phyloP scores from a whole-genome alignment of 805 yeast genomes.

The Lachancea meyersii region DNA sequence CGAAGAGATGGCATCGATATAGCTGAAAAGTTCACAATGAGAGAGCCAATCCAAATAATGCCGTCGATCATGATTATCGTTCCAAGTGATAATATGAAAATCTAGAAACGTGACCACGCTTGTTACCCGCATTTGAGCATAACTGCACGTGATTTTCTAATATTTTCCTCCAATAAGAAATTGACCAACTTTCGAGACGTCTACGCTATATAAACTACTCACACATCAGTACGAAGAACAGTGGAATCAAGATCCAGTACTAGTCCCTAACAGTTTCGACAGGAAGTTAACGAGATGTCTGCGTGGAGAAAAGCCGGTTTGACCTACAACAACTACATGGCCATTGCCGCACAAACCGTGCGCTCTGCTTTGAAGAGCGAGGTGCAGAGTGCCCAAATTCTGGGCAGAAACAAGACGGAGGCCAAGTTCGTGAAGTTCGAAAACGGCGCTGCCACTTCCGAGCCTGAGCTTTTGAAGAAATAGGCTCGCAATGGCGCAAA shows the following conservation, averaged over 20 bases:
- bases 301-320: slow-evolving; percentile 63
- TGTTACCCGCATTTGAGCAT: not conserved
- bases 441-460: slow-evolving; percentile 51
- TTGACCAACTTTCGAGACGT: not conserved
- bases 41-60: no score
- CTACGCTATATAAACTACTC: not conserved
- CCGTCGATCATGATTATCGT: not conserved
- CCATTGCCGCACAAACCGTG: slow-evolving; percentile 83
- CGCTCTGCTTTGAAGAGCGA: slow-evolving; percentile 88
- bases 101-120: no score
- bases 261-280: no score
- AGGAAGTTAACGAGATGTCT: slow-evolving; percentile 43
- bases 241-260: no score
- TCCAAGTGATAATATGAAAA: not conserved
- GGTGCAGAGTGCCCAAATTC: slow-evolving; percentile 58
- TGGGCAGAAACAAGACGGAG: slow-evolving; percentile 69
- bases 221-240: no score
- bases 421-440: slow-evolving; percentile 64
- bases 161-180: slow-evolving; percentile 3
- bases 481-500: slow-evolving; percentile 3
- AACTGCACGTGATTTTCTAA: not conserved
- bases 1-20: no score
- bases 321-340: slow-evolving; percentile 78
- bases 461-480: slow-evolving; percentile 32
- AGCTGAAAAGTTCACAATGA: no score